A percentile compares a stretch with the other conserved stretches of the same genome.
phyloP scores from a whole-genome alignment of 1,284 basidiomycete species.

The Schizophyllum commune region DNA sequence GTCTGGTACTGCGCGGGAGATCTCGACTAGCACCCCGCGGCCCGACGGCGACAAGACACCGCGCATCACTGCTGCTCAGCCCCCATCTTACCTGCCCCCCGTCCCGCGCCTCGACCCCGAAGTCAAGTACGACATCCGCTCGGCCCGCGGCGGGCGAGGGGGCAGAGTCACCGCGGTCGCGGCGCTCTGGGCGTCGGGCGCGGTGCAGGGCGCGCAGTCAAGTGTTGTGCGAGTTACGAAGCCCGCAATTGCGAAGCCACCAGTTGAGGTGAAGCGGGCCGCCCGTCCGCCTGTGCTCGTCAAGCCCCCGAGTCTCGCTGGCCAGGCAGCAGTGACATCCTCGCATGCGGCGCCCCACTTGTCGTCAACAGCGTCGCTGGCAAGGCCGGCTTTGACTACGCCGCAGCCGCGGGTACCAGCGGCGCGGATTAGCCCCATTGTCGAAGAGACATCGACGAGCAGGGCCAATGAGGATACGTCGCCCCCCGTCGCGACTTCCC shows the following conservation, averaged over 20 bases:
- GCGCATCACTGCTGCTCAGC: constrained; percentile 8
- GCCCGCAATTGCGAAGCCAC: constrained; percentile 12
- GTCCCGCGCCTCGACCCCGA: constrained; percentile 37
- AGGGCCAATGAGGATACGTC: constrained; percentile 10
- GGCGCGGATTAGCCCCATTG: constrained; percentile 22
- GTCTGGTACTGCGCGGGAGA: background rate
- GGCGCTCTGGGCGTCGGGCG: constrained; percentile 59
- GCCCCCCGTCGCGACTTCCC: constrained; percentile 11
- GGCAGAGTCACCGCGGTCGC: constrained; percentile 70
- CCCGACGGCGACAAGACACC: constrained; percentile 8
- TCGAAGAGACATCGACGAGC: constrained; percentile 23
- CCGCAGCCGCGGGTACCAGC: constrained; percentile 13
- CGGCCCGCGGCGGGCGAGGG: constrained; percentile 70
- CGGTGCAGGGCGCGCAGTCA: constrained; percentile 1
- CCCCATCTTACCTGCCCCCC: constrained; percentile 17
- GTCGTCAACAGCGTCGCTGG: constrained; percentile 67
- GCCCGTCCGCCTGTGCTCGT: constrained; percentile 23
- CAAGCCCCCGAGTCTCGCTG: constrained; percentile 41
- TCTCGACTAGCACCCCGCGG: constrained; percentile 7
- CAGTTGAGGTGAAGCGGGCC: constrained; percentile 18
- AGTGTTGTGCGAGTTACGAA: constrained; percentile 9
- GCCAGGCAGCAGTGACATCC: constrained; percentile 59
- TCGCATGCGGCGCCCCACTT: constrained; percentile 63
- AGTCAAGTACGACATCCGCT: constrained; percentile 64
- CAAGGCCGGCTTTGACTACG: constrained; percentile 29